Evolutionary conservation across 345 rosid species (phyloP), one percentile per base, ranked within the genome.

Genomic region (Cardiospermum halicacabum): DNA sequence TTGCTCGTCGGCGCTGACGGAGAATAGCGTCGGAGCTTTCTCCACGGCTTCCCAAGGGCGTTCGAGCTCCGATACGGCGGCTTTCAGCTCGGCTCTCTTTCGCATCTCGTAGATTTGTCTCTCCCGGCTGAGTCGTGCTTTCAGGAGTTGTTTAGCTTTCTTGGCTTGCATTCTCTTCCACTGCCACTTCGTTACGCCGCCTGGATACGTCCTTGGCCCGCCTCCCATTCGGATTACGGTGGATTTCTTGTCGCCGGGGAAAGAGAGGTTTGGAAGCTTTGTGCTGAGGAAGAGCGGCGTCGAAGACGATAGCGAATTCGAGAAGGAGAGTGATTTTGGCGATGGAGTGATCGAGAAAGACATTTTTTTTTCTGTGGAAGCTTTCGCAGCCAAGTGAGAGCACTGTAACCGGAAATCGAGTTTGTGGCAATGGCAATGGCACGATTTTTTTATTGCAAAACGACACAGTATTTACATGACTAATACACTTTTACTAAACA

Each of bases 111-210:
- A 90, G 24, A 94, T 87, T 62, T 90, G 92, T 48, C 96, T 83
- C 68, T 88, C 95, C 7, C 96, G 89, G 64, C 73, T 61, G 64
- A 94, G 72, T 1, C 97, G 69, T 4, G 95, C 97, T 31, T 85
- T 82, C 55, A 84, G 92, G 60, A 94, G 96, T 72, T 88, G 96
- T 47, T 87, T 88, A 65, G 85, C 86, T 70, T 93, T 93, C 75
- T 87, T 88, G 30, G 86, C 84, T 37, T 90, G 99, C 97, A 91
- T 88, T 13, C 95, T 83, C 72, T 85, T 94, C 97, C 97, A 94
- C 30, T 84, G 93, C 96, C 97, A 94, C 74, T 87, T 89, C 7
- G 95, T 85, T 0, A 91, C 89, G 0, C 97, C 96, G 31, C 93
- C 97, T 0, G 93, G 96, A 60, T 60, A 94, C 5, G 96, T 94